A percentile compares a stretch with the other conserved stretches of the same genome.
Conservation (phyloP, 1,284 basidiomycete genomes). For the Phlebopus sp. region DNA sequence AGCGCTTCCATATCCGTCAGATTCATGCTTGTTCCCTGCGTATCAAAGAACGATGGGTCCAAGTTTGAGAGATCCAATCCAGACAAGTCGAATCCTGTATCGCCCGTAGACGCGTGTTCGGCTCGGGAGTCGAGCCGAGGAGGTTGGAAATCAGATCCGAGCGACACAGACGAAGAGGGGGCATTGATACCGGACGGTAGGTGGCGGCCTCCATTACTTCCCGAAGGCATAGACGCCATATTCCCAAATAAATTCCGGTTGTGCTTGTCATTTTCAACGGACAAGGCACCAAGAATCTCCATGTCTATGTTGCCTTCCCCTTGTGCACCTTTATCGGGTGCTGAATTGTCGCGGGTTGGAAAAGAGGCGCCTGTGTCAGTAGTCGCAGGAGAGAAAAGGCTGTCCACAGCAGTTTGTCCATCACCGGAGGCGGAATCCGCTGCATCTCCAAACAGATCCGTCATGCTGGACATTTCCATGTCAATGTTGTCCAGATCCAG, state of each 20-base stretch:
- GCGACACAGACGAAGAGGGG: slow-evolving; percentile 37
- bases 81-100: slow-evolving; percentile 35
- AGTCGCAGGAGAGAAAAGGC: slow-evolving; percentile 45
- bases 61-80: slow-evolving; percentile 46
- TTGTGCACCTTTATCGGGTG: slow-evolving; percentile 11
- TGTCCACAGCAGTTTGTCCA: slow-evolving; percentile 33
- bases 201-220: slow-evolving; percentile 14
- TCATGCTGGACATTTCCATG: slow-evolving; percentile 54
- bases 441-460: slow-evolving; percentile 50
- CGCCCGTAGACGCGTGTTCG: slow-evolving; percentile 15
- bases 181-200: slow-evolving; percentile 23
- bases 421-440: slow-evolving; percentile 34
- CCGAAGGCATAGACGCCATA: slow-evolving; percentile 13
- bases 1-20: slow-evolving; percentile 35
- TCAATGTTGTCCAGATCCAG: slow-evolving; percentile 69
- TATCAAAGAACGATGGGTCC: slow-evolving; percentile 36
- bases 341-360: slow-evolving; percentile 16
- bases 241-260: slow-evolving; percentile 19
- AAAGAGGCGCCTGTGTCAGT: slow-evolving; percentile 16
- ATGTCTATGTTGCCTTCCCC: slow-evolving; percentile 25
- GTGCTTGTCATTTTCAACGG: slow-evolving; percentile 17
- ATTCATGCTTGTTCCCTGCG: slow-evolving; percentile 27
- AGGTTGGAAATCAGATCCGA: slow-evolving; percentile 37
- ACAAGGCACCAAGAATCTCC: slow-evolving; percentile 28
- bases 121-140: slow-evolving; percentile 3